A percentile compares a stretch with the other conserved stretches of the same genome.
Conservation (phyloP, 257 asterid species). For the Voacanga thouarsii region DNA sequence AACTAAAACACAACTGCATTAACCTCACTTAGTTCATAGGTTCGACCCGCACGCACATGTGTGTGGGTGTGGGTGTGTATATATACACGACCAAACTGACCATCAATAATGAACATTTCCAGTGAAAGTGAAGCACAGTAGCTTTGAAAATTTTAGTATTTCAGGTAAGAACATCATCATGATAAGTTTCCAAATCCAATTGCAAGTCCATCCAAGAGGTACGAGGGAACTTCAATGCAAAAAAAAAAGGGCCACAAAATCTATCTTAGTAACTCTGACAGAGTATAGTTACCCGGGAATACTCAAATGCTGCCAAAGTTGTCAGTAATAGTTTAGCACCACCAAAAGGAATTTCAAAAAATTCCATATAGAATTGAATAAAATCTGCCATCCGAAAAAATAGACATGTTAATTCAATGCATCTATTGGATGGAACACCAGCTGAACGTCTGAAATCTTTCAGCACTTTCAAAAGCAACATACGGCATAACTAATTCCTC, state of each 20-base stretch:
- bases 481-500: not conserved
- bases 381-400: not conserved
- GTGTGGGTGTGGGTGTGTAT: not conserved
- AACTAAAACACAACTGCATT: not conserved
- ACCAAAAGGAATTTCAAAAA: not conserved
- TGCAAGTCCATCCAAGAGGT: not conserved
- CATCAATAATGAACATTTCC: not conserved
- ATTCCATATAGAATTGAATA: not conserved
- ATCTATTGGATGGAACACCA: not conserved
- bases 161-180: not conserved
- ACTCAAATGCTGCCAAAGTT: not conserved
- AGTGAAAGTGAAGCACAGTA: not conserved
- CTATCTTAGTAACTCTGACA: not conserved
- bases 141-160: not conserved
- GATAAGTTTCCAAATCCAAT: not conserved
- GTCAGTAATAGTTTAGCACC: not conserved
- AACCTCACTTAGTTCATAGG: not conserved
- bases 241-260: not conserved
- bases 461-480: not conserved
- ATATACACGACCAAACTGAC: not conserved
- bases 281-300: not conserved
- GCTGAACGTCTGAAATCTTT: not conserved
- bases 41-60: no score
- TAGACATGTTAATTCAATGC: not conserved
- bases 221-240: not conserved